Base-by-base conservation (phyloP, 2,329 filamentous ascomycete species). In the Plenodomus lindquistii region DNA sequence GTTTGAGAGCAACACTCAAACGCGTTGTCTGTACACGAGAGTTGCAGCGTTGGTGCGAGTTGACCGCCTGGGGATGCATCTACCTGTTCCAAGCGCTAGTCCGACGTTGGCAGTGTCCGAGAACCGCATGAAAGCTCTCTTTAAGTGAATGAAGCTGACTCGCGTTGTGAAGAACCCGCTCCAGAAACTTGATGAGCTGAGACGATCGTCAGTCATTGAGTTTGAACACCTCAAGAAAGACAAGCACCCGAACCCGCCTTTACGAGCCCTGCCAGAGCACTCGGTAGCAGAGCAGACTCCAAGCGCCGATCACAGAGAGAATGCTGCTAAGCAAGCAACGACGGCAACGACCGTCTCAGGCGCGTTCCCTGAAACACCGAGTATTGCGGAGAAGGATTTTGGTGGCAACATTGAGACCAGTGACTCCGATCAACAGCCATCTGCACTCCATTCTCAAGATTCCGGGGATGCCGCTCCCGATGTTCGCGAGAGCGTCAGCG, bases 161-260 rank as follows among this genome's bases (percentile, higher is more conserved):
- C 57, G 45, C 50, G 44, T 24, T 56, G 36, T 54, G n/a, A 71
- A 79, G 77, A 71, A 80, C 46, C 77, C 77, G 1, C 60, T 65
- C 36, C 67, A 69, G 38, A 73, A 74, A 58, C 76, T 80, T 50
- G 77, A 79, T 50, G 60, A 76, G 50, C 71, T 80, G 10, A 73
- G 77, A 37, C 70, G 75, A 20, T 74, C 70, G 29, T 79, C 77
- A 2, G 61, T 79, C 16, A 57, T 73, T 53, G 72, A 75, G 50
- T 65, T 74, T 54, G 71, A 75, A 47, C 71, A 74, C 47, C 50
- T 75, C 42, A 73, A 65, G 49, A 60, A 63, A 21, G 66, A 67
- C 7, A 52, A 60, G 17, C 63, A 71, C 34, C 61, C 65, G 15
- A 37, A 69, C 17, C 56, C 63, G 2, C 70, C 71, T 2, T 39